Evolutionary conservation across 257 asterid species (phyloP), one percentile per base, ranked within the genome.

Genomic region (Nyctanthes arbortristis): DNA sequence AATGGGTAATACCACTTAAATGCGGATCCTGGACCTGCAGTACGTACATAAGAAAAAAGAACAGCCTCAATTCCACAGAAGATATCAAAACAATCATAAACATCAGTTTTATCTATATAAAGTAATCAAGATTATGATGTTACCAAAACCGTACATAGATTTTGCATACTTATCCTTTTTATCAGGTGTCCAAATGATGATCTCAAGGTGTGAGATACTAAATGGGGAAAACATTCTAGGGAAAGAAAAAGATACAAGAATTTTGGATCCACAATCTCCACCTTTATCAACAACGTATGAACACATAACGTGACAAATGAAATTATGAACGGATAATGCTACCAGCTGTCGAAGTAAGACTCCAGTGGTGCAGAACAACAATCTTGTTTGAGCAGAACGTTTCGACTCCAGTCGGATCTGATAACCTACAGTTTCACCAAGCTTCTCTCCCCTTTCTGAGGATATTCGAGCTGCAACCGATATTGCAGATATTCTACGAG

Each of bases 331-430:
- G 27, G 62, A 72, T 40, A 24, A 20, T 11, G 71, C 54, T 91
- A 93, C 99, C 97, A 91, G 89, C 77, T 67, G 94, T 66, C 96
- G 87, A 70, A 93, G 91, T 78, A 93, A 82, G 66, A 93, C 95
- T 62, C 99, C 99, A 22, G 99, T 93, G 4, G 99, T 93, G 91
- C 99, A 93, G 78, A 93, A 93, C 8, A 91, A 80, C 83, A 93
- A 88, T 78, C 89, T 85, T 63, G 99, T 91, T 75, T 86, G 87
- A 73, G 91, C 80, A 34, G 97, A 87, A 28, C 95, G 90, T 61
- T 81, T 82, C 61, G 99, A 85, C 64, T 93, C 99, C 69, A 93
- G 83, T 16, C 96, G 97, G 65, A 93, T 86, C 86, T 89, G 97
- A 82, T 91, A 93, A 65, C 99, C 99, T 62, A 93, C 88, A 74